Evolutionary conservation across 225 moss, liverwort and hornwort species (phyloP).

Genomic region (Rhytidiadelphus loreus): DNA sequence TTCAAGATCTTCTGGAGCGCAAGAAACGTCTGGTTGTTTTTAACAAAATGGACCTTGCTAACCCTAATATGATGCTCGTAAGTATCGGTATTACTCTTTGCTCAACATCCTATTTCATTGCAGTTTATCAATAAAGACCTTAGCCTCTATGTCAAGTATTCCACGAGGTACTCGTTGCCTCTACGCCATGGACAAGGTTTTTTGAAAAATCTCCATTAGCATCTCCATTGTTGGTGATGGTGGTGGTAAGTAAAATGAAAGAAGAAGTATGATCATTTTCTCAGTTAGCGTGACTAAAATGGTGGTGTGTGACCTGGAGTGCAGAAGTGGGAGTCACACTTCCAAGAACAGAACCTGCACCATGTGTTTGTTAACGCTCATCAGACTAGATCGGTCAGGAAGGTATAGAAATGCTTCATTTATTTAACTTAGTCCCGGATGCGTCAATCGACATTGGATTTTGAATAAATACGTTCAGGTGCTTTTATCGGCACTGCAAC

Average conservation of each 20-base stretch:
- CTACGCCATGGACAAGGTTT: background rate
- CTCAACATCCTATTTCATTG: background rate
- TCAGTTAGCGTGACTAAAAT: background rate
- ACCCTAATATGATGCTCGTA: slow-evolving; percentile 96
- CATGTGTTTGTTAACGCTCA: slow-evolving; percentile 88
- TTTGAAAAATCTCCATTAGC: background rate
- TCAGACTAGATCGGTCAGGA: slow-evolving; percentile 52
- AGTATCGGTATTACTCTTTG: background rate
- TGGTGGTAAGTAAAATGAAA: background rate
- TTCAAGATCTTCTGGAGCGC: slow-evolving; percentile 78
- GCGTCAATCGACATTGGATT: background rate
- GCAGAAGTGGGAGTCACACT: slow-evolving; percentile 86
- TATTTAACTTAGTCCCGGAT: background rate
- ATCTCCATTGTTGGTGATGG: background rate
- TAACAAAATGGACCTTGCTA: slow-evolving; percentile 98
- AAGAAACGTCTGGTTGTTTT: slow-evolving; percentile 81
- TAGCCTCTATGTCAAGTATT: background rate
- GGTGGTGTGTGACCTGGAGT: slow-evolving; percentile 3
- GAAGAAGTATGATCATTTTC: background rate
- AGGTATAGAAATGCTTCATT: slow-evolving; percentile 8
- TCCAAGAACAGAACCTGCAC: slow-evolving; percentile 45
- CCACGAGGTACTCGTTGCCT: background rate
- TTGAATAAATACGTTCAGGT: background rate
- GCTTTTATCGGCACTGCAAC: background rate
- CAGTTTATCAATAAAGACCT: background rate